A percentile compares a stretch with the other conserved stretches of the same genome.
Conservation (phyloP, 2,329 filamentous ascomycete species). For the Fusarium haematococcum region DNA sequence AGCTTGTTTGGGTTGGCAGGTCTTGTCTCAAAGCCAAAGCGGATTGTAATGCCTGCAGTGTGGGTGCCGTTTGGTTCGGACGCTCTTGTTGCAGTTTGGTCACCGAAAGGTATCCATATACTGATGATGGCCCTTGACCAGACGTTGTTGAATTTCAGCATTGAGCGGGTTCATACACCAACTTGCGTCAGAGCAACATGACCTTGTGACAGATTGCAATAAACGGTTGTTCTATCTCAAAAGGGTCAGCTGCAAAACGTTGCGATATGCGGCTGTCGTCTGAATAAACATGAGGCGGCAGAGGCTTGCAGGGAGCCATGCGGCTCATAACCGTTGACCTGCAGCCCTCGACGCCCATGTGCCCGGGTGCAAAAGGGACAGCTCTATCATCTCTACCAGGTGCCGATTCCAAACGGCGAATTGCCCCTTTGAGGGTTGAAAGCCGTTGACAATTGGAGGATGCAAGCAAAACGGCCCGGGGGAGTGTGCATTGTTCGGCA, state of each 20-base stretch:
- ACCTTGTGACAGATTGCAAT: neutral
- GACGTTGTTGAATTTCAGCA: neutral
- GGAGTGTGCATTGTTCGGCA: conserved; percentile 11
- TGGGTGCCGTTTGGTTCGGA: neutral
- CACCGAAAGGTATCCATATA: neutral
- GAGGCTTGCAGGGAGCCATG: conserved; percentile 7
- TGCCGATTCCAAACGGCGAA: conserved; percentile 2
- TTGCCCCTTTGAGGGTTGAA: neutral
- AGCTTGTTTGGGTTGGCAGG: neutral
- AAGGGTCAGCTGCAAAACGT: neutral
- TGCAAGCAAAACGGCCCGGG: conserved; percentile 5
- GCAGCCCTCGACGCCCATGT: neutral
- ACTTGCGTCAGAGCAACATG: neutral
- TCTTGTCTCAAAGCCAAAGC: neutral
- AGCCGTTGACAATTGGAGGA: neutral
- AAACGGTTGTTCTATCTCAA: no score
- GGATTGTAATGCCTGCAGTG: neutral
- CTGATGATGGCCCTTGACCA: neutral
- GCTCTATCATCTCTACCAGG: neutral
- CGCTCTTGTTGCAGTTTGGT: neutral
- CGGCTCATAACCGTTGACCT: conserved; percentile 2
- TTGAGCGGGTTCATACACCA: neutral
- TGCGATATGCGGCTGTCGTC: neutral
- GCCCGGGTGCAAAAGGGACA: neutral
- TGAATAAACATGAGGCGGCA: neutral